Evolutionary conservation across 108 stramenopile species (phyloP), one percentile per base, ranked within the genome.

Genomic region (Epithemia pelagica): DNA sequence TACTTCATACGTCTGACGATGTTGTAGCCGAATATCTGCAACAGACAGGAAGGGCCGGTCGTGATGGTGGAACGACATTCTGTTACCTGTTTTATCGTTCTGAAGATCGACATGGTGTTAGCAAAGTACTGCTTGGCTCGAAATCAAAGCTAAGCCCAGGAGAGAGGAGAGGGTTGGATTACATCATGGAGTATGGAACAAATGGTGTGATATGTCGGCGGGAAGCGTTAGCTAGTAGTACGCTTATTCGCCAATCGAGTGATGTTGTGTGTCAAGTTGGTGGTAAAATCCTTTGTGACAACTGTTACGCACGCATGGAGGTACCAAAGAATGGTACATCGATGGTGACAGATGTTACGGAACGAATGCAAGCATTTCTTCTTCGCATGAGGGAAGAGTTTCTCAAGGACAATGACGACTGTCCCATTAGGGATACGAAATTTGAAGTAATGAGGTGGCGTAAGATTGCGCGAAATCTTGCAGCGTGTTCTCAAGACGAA

Each of bases 1-100:
- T n/a, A n/a, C n/a, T n/a, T n/a, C n/a, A n/a, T n/a, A n/a, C n/a
- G n/a, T n/a, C n/a, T n/a, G n/a, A n/a, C n/a, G n/a, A n/a, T 15
- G 5, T 5, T 5, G 37, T 46, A 46, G 72, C 70, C 54, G 72
- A 68, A 60, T 81, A 83, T 73, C 66, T 72, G 31, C 85, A 89
- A 60, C 82, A 89, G 64, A 72, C 78, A 15, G 87, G 83, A n/a
- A 65, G 87, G 19, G 84, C 83, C 29, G 87, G 87, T n/a, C 68
- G 87, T 20, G 87, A 89, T 69, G 82, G 87, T 31, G 55, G 72
- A n/a, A 54, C 56, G 2, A 57, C 66, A 28, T 59, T 46, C 37
- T 86, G 85, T 46, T 57, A 80, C 37, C 54, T 89, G 22, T 68
- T 56, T 30, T 77, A 67, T 37, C 29, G 64, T 24, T 26, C 63